These are phyloP conservation scores for Dicorynia guianensis DNA, from an alignment of 306 rosid genomes.

Conservation along the genomic window DNA sequence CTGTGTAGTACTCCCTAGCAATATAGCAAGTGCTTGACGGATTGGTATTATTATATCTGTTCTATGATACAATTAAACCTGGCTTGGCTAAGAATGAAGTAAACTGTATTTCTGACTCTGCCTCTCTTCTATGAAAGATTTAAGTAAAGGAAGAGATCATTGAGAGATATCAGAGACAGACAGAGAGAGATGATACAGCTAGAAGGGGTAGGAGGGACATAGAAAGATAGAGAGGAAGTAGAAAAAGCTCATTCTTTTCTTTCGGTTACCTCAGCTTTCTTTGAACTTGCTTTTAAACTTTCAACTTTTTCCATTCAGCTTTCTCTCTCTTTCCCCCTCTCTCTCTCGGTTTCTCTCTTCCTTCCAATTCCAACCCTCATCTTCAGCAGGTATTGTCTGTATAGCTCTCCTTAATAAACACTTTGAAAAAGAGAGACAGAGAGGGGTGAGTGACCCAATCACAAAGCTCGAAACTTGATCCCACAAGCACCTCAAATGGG, in stretches of 20 bases:
- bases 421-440: conserved; percentile 53
- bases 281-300: conserved; percentile 66
- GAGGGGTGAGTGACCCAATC: conserved; percentile 63
- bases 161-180: conserved; percentile 22
- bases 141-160: conserved; percentile 38
- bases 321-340: conserved; percentile 44
- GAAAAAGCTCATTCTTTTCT: conserved; percentile 50
- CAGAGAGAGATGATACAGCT: conserved; percentile 37
- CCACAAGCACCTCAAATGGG: conserved; percentile 82
- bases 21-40: neutral
- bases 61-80: conserved; percentile 8
- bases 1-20: neutral
- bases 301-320: conserved; percentile 65
- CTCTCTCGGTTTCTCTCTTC: conserved; percentile 49
- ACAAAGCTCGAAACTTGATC: conserved; percentile 79
- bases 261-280: conserved; percentile 80
- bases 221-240: conserved; percentile 33
- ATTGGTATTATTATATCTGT: neutral
- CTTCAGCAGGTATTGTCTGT: conserved; percentile 66
- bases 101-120: conserved; percentile 26
- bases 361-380: conserved; percentile 66
- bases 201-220: conserved; percentile 25
- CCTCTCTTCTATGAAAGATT: conserved; percentile 41
- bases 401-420: conserved; percentile 62
- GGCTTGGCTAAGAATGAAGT: conserved; percentile 22